Evolutionary conservation across 495 filamentous ascomycete species (phyloP).

Genomic region (Aspergillus diversus): DNA sequence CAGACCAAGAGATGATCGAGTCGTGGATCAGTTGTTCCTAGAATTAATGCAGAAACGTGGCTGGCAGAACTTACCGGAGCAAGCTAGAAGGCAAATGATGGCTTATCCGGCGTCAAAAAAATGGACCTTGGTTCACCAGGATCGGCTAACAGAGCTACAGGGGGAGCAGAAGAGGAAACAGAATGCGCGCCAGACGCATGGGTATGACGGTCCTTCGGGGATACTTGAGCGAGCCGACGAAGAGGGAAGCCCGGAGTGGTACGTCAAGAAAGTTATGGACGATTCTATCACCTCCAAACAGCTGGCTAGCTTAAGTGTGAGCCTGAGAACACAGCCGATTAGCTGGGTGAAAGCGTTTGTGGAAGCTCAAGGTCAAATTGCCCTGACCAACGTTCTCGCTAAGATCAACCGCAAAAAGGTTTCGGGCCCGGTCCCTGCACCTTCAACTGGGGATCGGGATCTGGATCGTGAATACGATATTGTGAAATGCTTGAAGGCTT

Average conservation of each 20-base stretch:
- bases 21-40: conserved; percentile 91
- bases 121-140: conserved; percentile 96
- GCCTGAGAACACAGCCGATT: conserved; percentile 92
- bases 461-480: conserved; percentile 97
- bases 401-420: conserved; percentile 90
- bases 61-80: conserved; percentile 95
- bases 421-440: conserved; percentile 69
- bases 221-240: conserved; percentile 80
- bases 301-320: conserved; percentile 88
- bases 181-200: conserved; percentile 66
- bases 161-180: conserved; percentile 86
- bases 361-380: conserved; percentile 96
- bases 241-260: conserved; percentile 97
- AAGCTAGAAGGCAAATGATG: conserved; percentile 91
- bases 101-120: conserved; percentile 93
- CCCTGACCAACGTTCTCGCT: conserved; percentile 87
- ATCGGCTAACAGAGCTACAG: conserved; percentile 90
- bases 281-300: conserved; percentile 92
- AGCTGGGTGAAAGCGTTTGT: conserved; percentile 96
- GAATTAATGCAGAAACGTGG: conserved; percentile 96
- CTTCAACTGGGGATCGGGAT: conserved; percentile 75
- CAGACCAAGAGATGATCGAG: conserved; percentile 77
- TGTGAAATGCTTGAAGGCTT: conserved; percentile 91
- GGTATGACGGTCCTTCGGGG: conserved; percentile 63
- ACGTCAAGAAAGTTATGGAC: conserved; percentile 95